Conservation (phyloP, 2,329 filamentous ascomycete species). For the Aspergillus pseudoviridinutans region DNA sequence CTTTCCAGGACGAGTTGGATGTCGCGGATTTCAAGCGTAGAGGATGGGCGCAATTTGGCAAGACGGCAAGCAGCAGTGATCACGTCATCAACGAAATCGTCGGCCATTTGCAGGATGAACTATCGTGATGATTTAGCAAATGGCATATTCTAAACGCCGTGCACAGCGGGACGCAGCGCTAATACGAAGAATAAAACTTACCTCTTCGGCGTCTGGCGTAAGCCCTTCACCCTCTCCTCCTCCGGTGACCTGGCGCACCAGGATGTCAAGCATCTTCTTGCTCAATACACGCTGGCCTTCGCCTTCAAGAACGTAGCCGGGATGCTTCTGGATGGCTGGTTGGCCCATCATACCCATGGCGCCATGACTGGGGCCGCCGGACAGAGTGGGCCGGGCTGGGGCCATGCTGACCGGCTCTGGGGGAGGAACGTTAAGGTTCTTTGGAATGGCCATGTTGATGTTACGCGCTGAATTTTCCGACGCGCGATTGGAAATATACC, state of each 20-base stretch:
- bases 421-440: conserved; percentile 67
- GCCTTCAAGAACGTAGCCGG: conserved; percentile 80
- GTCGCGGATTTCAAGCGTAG: conserved; percentile 83
- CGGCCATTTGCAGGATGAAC: conserved; percentile 83
- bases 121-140: conserved; percentile 34
- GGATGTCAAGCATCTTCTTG: conserved; percentile 95
- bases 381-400: conserved; percentile 73
- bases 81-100: conserved; percentile 92
- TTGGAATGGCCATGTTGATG: conserved; percentile 76
- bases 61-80: conserved; percentile 83
- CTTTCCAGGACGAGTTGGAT: conserved; percentile 79
- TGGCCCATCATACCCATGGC: conserved; percentile 81
- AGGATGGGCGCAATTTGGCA: conserved; percentile 86
- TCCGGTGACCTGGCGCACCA: conserved; percentile 90
- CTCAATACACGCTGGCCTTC: conserved; percentile 91
- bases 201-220: conserved; percentile 93
- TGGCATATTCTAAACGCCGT: not conserved
- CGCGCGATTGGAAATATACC: conserved; percentile 39
- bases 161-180: not conserved
- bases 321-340: conserved; percentile 76
- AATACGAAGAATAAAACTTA: conserved; percentile 39
- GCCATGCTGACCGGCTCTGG: conserved; percentile 72
- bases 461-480: conserved; percentile 41
- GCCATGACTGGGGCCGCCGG: conserved; percentile 68
- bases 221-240: conserved; percentile 71